Conservation (phyloP, 768 basidiomycete genomes). For the Pluteus cervinus region DNA sequence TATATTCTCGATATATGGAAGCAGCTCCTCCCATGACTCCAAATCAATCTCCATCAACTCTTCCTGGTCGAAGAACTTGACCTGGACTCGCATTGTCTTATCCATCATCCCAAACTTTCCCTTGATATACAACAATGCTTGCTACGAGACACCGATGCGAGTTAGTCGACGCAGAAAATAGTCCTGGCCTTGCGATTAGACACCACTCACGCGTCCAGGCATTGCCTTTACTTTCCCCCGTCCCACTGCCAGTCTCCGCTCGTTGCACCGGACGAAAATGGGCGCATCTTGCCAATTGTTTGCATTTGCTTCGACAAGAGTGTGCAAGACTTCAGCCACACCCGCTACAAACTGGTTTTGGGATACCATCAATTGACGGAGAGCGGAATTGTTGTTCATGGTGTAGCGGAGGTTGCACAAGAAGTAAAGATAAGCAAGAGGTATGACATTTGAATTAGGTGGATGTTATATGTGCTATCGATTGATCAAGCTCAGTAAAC, state of each 20-base stretch:
- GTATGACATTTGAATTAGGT: too few relatives aligned
- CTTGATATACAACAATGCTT: conserved; percentile 28
- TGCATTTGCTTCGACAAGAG: conserved; percentile 14
- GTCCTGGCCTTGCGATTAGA: too few relatives aligned
- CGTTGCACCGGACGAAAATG: conserved; percentile 26
- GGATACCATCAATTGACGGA: conserved; percentile 15
- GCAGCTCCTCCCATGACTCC: conserved; percentile 32
- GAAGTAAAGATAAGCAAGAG: too few relatives aligned
- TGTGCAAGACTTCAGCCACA: conserved; percentile 25
- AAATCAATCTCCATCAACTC: conserved; percentile 28
- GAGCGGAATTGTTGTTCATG: conserved; percentile 7
- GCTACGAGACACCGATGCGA: conserved; percentile 18
- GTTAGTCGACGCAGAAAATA: too few relatives aligned
- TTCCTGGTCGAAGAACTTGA: conserved; percentile 18
- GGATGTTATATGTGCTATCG: too few relatives aligned
- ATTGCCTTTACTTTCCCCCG: conserved; percentile 23
- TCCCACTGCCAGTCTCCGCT: conserved; percentile 28
- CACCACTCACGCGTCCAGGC: conserved; percentile 24
- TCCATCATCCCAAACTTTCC: conserved; percentile 30
- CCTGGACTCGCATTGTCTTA: conserved; percentile 22
- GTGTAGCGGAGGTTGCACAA: too few relatives aligned
- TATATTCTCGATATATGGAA: conserved; percentile 20
- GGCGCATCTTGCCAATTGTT: conserved; percentile 16
- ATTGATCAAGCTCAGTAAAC: too few relatives aligned
- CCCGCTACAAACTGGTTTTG: conserved; percentile 25